Percentiles rank a stretch among this genome's conserved stretches.
Conservation (phyloP, 371 early-diverging fungal genomes). For the Parasitella parasitica region DNA sequence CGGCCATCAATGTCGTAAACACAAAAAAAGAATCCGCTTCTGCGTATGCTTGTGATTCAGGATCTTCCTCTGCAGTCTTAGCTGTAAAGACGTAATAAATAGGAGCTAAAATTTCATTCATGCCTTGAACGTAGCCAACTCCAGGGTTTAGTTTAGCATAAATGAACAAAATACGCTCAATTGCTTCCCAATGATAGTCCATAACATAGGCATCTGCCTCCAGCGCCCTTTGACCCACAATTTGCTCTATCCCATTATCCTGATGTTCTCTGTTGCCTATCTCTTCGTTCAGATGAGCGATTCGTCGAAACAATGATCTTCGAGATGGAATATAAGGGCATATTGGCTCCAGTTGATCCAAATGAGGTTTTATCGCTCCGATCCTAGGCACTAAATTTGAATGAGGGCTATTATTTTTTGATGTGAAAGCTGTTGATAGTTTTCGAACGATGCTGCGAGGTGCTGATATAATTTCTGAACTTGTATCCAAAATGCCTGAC, state of each 20-base stretch:
- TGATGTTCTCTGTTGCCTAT: slow-evolving; percentile 51
- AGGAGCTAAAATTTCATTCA: slow-evolving; percentile 87
- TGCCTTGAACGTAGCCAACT: slow-evolving; percentile 88
- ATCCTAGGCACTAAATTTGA: slow-evolving; percentile 11
- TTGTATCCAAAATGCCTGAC: slow-evolving; percentile 25
- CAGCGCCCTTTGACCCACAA: slow-evolving; percentile 9
- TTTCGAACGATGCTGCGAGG: slow-evolving; percentile 49
- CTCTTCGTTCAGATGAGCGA: slow-evolving; percentile 64
- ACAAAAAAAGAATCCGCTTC: slow-evolving; percentile 88
- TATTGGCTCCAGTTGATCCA: slow-evolving; percentile 36
- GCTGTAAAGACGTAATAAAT: slow-evolving; percentile 79
- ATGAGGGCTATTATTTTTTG: neutral
- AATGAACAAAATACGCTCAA: slow-evolving; percentile 81
- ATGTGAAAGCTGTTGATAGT: slow-evolving; percentile 42
- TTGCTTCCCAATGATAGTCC: slow-evolving; percentile 83
- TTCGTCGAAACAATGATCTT: slow-evolving; percentile 64
- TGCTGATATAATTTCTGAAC: slow-evolving; percentile 29
- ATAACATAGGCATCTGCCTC: slow-evolving; percentile 31
- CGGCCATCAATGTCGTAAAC: slow-evolving; percentile 72
- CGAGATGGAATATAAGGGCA: slow-evolving; percentile 62
- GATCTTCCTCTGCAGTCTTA: slow-evolving; percentile 45
- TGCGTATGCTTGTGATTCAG: slow-evolving; percentile 66
- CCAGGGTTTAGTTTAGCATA: slow-evolving; percentile 86
- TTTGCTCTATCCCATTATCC: slow-evolving; percentile 17
- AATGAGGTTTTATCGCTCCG: slow-evolving; percentile 9